Base-by-base conservation (phyloP, 1,284 basidiomycete genomes). In the Phlebopus sp. region DNA sequence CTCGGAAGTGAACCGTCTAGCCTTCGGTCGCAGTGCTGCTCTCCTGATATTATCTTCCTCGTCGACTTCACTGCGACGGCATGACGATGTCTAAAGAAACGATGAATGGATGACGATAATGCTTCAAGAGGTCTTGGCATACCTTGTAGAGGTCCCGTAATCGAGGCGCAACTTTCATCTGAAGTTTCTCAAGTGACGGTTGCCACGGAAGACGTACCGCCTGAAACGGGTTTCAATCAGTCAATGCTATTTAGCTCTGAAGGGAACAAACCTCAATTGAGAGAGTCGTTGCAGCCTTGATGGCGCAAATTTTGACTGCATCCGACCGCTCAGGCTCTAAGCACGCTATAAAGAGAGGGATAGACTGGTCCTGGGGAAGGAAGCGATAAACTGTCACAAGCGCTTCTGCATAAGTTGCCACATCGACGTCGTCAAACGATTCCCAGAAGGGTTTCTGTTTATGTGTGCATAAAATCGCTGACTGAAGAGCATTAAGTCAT, bases 291-390 rank as follows among this genome's bases (percentile, higher is more conserved):
- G 60, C 60, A 1, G 90, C 88, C 53, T 84, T 82, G 43, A 92
- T 72, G 1, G 77, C 90, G 50, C 81, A 81, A n/a, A 86, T 78
- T 71, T 92, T 92, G 55, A 90, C 81, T 3, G 84, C 82, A 40
- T 91, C 86, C 0, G 87, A 84, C 31, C 84, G 77, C 54, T 90
- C 87, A 7, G 86, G 79, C 54, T 87, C 81, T 21, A 92, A 64
- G 58, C 84, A 88, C 3, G 71, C 69, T 21, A 71, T 62, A 57
- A 92, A 87, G 15, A 90, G 62, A 1, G 71, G 69, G 8, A 83
- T 54, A 1, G 78, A 74, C 37, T 87, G 85, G 44, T 82, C 76
- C 38, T 75, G 68, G 0, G 86, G 77, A 32, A 88, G 66, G 58
- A 85, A 87, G 11, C 88, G 79, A 62, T 81, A 91, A 9, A 91